Percentiles rank a stretch among this genome's conserved stretches.
These are phyloP conservation scores for Aphanomyces cochlioides DNA, from an alignment of 352 stramenopile species.

Conservation along the genomic window DNA sequence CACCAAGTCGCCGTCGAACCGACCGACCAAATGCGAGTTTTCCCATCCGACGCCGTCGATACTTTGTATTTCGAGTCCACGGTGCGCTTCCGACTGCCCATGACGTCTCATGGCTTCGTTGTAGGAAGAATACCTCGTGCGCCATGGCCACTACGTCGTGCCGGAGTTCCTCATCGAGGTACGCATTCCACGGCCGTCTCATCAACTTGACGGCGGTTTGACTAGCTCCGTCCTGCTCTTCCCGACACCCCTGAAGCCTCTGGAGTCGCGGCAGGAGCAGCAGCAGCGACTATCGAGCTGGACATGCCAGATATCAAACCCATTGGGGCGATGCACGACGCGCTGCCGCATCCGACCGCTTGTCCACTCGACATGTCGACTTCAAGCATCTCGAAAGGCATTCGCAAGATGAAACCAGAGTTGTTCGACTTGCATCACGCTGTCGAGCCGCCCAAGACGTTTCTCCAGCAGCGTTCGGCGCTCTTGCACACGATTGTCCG, in stretches of 20 bases:
- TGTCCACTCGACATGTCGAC: not conserved
- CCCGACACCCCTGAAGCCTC: too few relatives aligned
- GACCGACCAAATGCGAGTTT: constrained; percentile 22
- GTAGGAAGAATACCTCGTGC: constrained; percentile 69
- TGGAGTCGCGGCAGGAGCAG: too few relatives aligned
- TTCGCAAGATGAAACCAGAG: constrained; percentile 21
- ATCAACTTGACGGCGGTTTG: too few relatives aligned
- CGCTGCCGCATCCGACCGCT: not conserved
- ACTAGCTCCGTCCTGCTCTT: too few relatives aligned
- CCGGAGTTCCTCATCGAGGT: constrained; percentile 72
- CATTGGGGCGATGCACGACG: not conserved
- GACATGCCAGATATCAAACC: not conserved
- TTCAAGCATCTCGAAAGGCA: not conserved
- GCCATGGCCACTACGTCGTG: constrained; percentile 54
- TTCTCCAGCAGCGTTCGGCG: not conserved
- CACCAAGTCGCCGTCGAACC: constrained; percentile 35
- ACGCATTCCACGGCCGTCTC: too few relatives aligned
- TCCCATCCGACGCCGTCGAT: constrained; percentile 34
- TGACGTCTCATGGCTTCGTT: not conserved
- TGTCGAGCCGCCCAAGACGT: not conserved
- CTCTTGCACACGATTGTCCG: not conserved
- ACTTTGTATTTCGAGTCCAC: constrained; percentile 45
- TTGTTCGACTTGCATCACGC: not conserved
- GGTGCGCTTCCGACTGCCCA: constrained; percentile 29
- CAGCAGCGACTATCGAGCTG: not conserved